These are phyloP conservation scores for Wickerhamia fluorescens DNA, from an alignment of 805 yeast genomes.

Conservation along the genomic window DNA sequence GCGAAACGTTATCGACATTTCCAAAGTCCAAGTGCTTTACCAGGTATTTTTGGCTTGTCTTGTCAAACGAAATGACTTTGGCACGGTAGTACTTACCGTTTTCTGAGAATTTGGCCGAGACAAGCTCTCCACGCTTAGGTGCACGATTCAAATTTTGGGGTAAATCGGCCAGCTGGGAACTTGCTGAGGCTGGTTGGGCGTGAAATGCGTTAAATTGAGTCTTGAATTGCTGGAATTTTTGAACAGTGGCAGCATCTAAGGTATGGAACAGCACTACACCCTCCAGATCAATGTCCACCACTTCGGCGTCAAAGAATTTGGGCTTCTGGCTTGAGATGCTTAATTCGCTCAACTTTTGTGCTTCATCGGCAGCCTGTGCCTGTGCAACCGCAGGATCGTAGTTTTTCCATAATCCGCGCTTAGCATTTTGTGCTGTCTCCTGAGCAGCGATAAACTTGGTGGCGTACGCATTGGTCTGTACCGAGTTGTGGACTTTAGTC, in stretches of 20 bases:
- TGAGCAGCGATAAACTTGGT: constrained; percentile 55
- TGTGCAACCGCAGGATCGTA: constrained; percentile 40
- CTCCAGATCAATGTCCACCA: constrained; percentile 39
- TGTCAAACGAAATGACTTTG: constrained; percentile 41
- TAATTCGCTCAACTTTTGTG: constrained; percentile 12
- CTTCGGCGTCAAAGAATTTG: constrained; percentile 44
- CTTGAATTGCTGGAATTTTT: constrained; percentile 38
- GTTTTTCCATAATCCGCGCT: constrained; percentile 62
- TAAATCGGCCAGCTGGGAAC: constrained; percentile 28
- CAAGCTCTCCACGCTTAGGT: constrained; percentile 51
- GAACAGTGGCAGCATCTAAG: constrained; percentile 29
- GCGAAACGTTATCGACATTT: constrained; percentile 38
- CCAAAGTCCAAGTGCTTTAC: constrained; percentile 63
- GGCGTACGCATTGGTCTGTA: constrained; percentile 48
- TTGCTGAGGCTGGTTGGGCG: constrained; percentile 28
- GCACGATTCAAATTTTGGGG: constrained; percentile 32
- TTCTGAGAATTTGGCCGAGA: constrained; percentile 46
- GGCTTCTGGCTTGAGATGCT: constrained; percentile 25
- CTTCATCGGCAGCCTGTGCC: constrained; percentile 8
- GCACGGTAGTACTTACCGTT: constrained; percentile 57
- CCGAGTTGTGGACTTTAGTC: constrained; percentile 58
- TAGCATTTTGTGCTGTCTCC: constrained; percentile 46
- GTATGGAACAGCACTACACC: constrained; percentile 44
- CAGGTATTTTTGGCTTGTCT: constrained; percentile 33
- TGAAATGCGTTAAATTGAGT: constrained; percentile 41